Base-by-base conservation (phyloP, 805 yeast genomes). In the Ogataea minuta region DNA sequence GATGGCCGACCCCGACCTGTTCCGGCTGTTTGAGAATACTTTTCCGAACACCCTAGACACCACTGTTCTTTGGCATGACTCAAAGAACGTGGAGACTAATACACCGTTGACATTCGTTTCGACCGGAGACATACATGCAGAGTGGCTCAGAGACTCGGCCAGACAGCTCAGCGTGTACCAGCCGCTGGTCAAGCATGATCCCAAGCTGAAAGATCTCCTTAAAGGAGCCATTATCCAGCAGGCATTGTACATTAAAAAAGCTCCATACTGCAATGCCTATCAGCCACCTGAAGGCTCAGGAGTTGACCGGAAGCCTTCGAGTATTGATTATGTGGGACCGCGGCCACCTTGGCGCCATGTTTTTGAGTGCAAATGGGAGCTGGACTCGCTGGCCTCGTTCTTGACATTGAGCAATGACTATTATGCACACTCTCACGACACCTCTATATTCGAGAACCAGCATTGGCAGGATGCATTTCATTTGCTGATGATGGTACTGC, bases 121-220 rank as follows among this genome's bases (percentile, higher is more conserved):
- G 23, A 88, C 96, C 0, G 96, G 96, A 8, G 96, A 88, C 56
- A 88, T 88, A 40, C 89, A 86, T 58, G 96, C 96, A 2, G 95
- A 88, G 60, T 88, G 96, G 96, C 65, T 88, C 34, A 64, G 96
- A 37, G 96, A 88, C 60, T 80, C 95, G 1, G 86, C 95, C 0
- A 68, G 93, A 50, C 96, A 88, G 56, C 63, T 88, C 33, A 74
- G 86, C 4, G 85, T 84, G 2, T 89, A 87, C 59, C 80, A 81
- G 51, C 77, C 77, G 6, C 68, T 86, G 15, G 62, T 79, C 10
- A 63, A 63, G 27, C 54, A 71, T 37, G 93, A 87, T 52, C 48
- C 57, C 1, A 42, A 50, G 2, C 65, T 88, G 36, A 57, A 63
- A 43, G 66, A 66, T 23, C 62, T 88, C 56, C 69, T 88, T 23